Evolutionary conservation across 225 moss, liverwort and hornwort genomes (phyloP), one percentile per base, ranked within the genome.

Genomic region (Neckera pumila): DNA sequence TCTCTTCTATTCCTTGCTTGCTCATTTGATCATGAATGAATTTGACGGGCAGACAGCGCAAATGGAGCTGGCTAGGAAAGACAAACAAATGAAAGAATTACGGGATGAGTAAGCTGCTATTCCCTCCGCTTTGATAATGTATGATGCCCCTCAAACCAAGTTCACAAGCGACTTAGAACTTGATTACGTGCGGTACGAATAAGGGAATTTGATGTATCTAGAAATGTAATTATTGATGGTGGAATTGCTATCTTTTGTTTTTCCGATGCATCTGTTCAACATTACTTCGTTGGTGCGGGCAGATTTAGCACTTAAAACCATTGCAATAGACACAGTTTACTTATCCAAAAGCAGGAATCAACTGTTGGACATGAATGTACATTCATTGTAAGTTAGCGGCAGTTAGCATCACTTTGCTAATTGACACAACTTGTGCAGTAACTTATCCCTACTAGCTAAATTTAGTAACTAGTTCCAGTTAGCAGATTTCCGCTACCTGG

Each of bases 1-100:
- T 81, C 61, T 83, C 75, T 83, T 79, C 45, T 9, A 77, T 87
- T 76, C 58, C 62, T 71, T 81, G 64, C 70, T 85, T 89, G 76
- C 81, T 79, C 83, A 30, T 88, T 76, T 89, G 89, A 74, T 82
- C 71, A 74, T 82, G 65, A 80, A 53, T 51, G 49, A 83, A 81
- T 57, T 78, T 80, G 82, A 45, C 49, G 60, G 71, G 87, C 92
- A 95, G 95, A 95, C 95, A 87, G 95, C 95, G 74, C 95, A 95
- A 88, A 89, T 93, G 91, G 95, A 95, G 86, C 84, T 95, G 76
- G 94, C 94, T 69, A 94, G 95, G 92, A 95, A 95, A 88, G 94
- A 95, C 86, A 94, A 92, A 76, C 92, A 93, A 78, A 90, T 95
- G 89, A 95, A 93, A 87, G 94, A 94, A 89, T 86, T 95, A 86